A percentile compares a stretch with the other conserved stretches of the same genome.
Conservation (phyloP, 108 stramenopile species). For the Cyclotella atomus region DNA sequence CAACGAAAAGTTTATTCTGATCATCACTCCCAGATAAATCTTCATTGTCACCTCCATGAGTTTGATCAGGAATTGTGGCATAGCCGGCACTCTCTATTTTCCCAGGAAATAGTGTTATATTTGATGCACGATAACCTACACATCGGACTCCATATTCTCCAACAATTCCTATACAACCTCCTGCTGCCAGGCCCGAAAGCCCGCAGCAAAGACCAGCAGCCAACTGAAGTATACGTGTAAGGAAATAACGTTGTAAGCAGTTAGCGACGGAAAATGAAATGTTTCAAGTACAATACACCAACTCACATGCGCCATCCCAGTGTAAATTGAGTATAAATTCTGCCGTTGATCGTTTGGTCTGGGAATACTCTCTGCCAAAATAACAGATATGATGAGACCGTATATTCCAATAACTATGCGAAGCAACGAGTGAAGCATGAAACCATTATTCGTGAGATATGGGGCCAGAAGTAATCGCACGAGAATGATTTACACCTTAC, state of each 20-base stretch:
- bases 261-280: too few species aligned
- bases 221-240: slow-evolving; percentile 20
- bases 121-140: slow-evolving; percentile 83
- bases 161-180: slow-evolving; percentile 86
- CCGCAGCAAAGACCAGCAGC: slow-evolving; percentile 85
- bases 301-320: slow-evolving; percentile 76
- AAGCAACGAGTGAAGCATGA: neutral
- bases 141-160: slow-evolving; percentile 87
- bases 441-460: neutral
- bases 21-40: slow-evolving; percentile 52
- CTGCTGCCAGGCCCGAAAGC: slow-evolving; percentile 80
- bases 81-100: slow-evolving; percentile 60
- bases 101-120: slow-evolving; percentile 76
- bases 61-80: slow-evolving; percentile 66
- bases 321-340: slow-evolving; percentile 83
- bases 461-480: neutral
- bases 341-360: slow-evolving; percentile 64
- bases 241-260: too few species aligned
- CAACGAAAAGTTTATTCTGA: slow-evolving; percentile 87
- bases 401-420: slow-evolving; percentile 90
- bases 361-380: slow-evolving; percentile 73
- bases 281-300: too few species aligned
- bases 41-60: slow-evolving; percentile 51
- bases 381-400: slow-evolving; percentile 87
- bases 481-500: slow-evolving; percentile 22